Evolutionary conservation across 805 yeast genomes (phyloP), one percentile per base, ranked within the genome.

Genomic region (Starmerella apicola): DNA sequence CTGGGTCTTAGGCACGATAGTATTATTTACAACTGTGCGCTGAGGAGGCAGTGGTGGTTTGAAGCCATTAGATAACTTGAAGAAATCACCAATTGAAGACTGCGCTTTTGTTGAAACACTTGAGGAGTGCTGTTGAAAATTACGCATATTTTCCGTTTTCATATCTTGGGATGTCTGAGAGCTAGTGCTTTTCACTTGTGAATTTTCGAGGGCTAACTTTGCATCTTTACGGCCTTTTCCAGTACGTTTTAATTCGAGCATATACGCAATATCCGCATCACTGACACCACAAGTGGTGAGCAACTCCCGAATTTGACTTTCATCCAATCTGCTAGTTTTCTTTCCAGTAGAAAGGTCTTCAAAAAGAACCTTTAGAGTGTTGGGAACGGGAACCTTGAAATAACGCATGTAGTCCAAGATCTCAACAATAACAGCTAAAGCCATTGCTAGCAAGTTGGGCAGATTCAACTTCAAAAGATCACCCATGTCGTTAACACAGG

Each of bases 381-480:
- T 67, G 29, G 75, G 77, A 17, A 79, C 65, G 2, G 55, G 53
- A 22, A 78, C 65, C 10, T 68, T 54, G 36, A 55, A 57, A 2
- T 59, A 56, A 13, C 45, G 41, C 58, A 56, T 57, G 17, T 56
- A 42, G 9, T 43, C 49, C 9, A 55, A 36, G 20, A 58, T 47
- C 3, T 50, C 45, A 24, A 54, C 39, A n/a, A 56, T 53, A 30
- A 48, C 48, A 3, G 33, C 28, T n/a, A 37, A 42, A 5, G 51
- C 47, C 36, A 31, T 38, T 7, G 44, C 27, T 6, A 82, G 62
- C 34, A 88, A 63, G 2, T 84, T 80, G 5, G 72, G 65, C 58
- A 86, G 96, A 43, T 88, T 83, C 34, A 88, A 64, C 43, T 91
- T 68, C 22, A 88, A 65, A 93, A 96, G 81, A 29, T 75, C 77